phyloP scores from a whole-genome alignment of 805 yeast species.

The Nakazawaea ambrosiae region DNA sequence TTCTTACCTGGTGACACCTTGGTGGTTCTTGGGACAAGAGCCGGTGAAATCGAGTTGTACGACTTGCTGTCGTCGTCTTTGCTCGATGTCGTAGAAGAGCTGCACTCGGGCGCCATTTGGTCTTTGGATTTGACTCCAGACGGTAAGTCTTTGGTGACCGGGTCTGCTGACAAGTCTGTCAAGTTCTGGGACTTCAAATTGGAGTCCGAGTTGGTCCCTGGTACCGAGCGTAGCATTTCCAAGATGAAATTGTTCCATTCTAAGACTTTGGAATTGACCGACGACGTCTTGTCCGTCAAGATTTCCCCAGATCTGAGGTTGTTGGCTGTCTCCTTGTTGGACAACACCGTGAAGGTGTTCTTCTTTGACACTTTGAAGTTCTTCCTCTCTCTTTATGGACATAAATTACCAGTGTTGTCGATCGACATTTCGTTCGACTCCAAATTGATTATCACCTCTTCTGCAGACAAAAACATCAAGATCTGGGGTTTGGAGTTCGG shows the following conservation, averaged over 20 bases:
- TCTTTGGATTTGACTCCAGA: constrained; percentile 80
- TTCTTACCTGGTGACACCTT: constrained; percentile 90
- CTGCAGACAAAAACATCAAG: constrained; percentile 96
- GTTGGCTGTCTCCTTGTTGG: constrained; percentile 79
- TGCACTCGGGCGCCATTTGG: constrained; percentile 85
- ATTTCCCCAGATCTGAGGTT: constrained; percentile 74
- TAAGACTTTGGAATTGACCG: constrained; percentile 78
- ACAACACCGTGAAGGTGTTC: constrained; percentile 93
- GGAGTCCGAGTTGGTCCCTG: constrained; percentile 62
- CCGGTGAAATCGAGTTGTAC: constrained; percentile 76
- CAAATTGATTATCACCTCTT: constrained; percentile 81
- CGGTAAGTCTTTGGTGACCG: constrained; percentile 81
- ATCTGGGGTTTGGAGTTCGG: constrained; percentile 99
- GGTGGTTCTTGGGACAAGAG: constrained; percentile 81
- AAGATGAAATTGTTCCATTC: constrained; percentile 60
- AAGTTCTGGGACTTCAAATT: constrained; percentile 85
- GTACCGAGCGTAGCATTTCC: constrained; percentile 46
- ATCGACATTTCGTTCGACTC: constrained; percentile 88
- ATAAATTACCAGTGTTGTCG: constrained; percentile 89
- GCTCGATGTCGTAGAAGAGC: constrained; percentile 61
- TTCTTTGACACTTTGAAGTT: constrained; percentile 83
- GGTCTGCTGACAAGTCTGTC: constrained; percentile 87
- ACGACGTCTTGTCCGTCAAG: constrained; percentile 74
- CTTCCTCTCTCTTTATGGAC: constrained; percentile 87
- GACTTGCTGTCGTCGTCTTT: constrained; percentile 80